Percentiles rank a stretch among this genome's conserved stretches.
Evolutionary conservation across 805 yeast species (phyloP).

Genomic region (Saturnispora sanitii): DNA sequence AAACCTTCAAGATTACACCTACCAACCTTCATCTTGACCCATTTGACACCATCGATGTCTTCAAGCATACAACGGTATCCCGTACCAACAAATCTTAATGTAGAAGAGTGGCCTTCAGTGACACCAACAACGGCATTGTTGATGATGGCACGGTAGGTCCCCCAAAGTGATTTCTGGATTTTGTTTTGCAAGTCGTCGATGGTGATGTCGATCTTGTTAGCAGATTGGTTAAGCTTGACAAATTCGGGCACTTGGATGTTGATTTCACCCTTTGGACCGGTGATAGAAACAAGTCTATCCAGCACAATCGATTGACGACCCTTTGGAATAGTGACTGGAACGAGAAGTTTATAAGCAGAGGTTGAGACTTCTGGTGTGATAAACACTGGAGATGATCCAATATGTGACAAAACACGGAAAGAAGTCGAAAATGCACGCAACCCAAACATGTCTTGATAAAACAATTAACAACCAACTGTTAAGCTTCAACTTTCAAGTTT

Average conservation of each 20-base stretch:
- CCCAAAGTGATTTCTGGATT: slow-evolving; percentile 88
- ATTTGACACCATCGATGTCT: slow-evolving; percentile 36
- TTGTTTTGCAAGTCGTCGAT: slow-evolving; percentile 55
- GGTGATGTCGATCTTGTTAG: slow-evolving; percentile 22
- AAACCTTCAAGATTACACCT: slow-evolving; percentile 73
- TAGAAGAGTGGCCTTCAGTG: slow-evolving; percentile 84
- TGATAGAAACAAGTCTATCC: slow-evolving; percentile 47
- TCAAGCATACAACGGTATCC: slow-evolving; percentile 89
- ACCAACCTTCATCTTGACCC: slow-evolving; percentile 77
- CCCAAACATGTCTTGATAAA: slow-evolving; percentile 1
- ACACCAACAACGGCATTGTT: slow-evolving; percentile 80
- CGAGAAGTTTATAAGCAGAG: slow-evolving; percentile 37
- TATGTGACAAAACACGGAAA: slow-evolving; percentile 39
- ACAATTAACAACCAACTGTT: neutral
- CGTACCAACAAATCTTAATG: slow-evolving; percentile 86
- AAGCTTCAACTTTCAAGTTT: neutral
- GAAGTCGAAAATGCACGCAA: slow-evolving; percentile 5
- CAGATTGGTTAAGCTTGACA: slow-evolving; percentile 30
- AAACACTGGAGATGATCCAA: slow-evolving; percentile 73
- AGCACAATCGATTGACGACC: slow-evolving; percentile 53
- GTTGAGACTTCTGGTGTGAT: slow-evolving; percentile 52
- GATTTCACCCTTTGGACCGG: slow-evolving; percentile 72
- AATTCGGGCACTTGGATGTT: slow-evolving; percentile 64
- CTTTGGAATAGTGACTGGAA: slow-evolving; percentile 52
- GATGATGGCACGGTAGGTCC: slow-evolving; percentile 73